Percentiles rank a stretch among this genome's conserved stretches.
Evolutionary conservation across 2,329 filamentous ascomycete genomes (phyloP).

Genomic region (Diaporthe sp.): DNA sequence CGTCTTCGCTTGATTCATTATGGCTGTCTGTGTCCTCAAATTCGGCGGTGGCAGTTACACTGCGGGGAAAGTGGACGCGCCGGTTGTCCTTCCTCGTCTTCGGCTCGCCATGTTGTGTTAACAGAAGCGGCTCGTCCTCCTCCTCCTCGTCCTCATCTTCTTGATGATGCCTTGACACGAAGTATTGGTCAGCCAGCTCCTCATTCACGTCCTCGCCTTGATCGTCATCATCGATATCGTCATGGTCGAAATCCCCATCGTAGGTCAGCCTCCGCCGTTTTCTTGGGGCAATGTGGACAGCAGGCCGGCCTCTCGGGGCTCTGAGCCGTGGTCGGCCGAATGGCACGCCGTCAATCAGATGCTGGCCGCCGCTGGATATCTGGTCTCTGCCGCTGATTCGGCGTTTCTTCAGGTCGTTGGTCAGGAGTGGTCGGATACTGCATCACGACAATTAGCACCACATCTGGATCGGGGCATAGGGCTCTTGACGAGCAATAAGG

Average conservation of each 20-base stretch:
- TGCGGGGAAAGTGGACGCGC: constrained; percentile 31
- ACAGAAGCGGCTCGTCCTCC: constrained; percentile 35
- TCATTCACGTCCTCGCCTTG: constrained; percentile 48
- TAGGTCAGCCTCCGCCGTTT: constrained; percentile 71
- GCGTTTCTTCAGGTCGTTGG: constrained; percentile 78
- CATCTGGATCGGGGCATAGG: not conserved
- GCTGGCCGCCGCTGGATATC: constrained; percentile 81
- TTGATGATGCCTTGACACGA: constrained; percentile 36
- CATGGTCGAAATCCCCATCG: constrained; percentile 50
- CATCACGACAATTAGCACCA: constrained; percentile 32
- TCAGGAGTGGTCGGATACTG: constrained; percentile 82
- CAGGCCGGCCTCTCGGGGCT: constrained; percentile 68
- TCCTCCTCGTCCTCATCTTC: constrained; percentile 39
- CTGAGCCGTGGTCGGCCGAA: constrained; percentile 81
- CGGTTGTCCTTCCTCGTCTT: constrained; percentile 11
- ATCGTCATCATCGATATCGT: constrained; percentile 51
- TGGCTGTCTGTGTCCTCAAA: constrained; percentile 41
- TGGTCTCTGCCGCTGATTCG: constrained; percentile 82
- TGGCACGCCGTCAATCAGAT: constrained; percentile 85
- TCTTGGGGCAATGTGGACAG: constrained; percentile 77
- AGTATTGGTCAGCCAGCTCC: constrained; percentile 44
- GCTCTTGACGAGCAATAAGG: not conserved
- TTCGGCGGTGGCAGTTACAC: constrained; percentile 13
- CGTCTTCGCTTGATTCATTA: constrained; percentile 37
- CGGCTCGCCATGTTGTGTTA: constrained; percentile 31